These are phyloP conservation scores for Venturia oleaginea DNA, from an alignment of 2,329 filamentous ascomycete genomes.

Conservation along the genomic window DNA sequence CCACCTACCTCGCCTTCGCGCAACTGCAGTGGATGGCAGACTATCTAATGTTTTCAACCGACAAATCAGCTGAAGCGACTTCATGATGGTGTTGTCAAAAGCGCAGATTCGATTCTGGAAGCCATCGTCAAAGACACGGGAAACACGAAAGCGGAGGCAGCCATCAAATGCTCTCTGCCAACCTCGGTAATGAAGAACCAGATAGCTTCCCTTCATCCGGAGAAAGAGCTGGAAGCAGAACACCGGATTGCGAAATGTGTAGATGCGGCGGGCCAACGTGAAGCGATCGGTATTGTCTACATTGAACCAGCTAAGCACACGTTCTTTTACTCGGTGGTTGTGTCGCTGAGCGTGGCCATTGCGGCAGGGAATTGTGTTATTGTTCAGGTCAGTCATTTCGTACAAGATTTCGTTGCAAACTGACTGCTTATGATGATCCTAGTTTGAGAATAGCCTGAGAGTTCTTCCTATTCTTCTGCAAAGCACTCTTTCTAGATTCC, in stretches of 20 bases:
- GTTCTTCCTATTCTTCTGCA: constrained; percentile 28
- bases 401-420: constrained; percentile 14
- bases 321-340: constrained; percentile 38
- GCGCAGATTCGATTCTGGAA: constrained; percentile 28
- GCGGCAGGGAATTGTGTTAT: constrained; percentile 44
- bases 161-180: constrained; percentile 33
- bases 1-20: constrained; percentile 22
- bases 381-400: constrained; percentile 33
- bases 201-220: constrained; percentile 32
- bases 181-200: constrained; percentile 32
- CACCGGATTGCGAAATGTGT: constrained; percentile 34
- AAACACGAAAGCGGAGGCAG: constrained; percentile 29
- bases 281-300: constrained; percentile 36
- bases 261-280: constrained; percentile 27
- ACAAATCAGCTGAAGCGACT: constrained; percentile 38
- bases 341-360: constrained; percentile 38
- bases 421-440: neutral
- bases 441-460: constrained; percentile 16
- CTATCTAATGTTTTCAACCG: constrained; percentile 38
- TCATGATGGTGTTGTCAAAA: constrained; percentile 29
- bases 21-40: constrained; percentile 37
- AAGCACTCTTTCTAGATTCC: constrained; percentile 29
- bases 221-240: constrained; percentile 31
- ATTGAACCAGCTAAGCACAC: constrained; percentile 42
- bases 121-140: constrained; percentile 27